Conservation (phyloP, 2,329 filamentous ascomycete species). For the Colletotrichum eleusines region DNA sequence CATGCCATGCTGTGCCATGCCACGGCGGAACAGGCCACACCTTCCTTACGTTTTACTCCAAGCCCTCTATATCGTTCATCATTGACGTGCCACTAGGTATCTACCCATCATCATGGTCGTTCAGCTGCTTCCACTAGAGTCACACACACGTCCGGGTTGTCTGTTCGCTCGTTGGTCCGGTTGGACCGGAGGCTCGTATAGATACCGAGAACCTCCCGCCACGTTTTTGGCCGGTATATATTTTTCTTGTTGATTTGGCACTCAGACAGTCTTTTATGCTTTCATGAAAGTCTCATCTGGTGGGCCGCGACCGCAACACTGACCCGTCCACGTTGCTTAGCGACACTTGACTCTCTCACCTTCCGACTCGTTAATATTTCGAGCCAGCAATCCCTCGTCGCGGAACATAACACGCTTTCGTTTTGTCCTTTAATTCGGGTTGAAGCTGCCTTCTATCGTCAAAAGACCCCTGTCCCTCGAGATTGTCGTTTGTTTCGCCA, state of each 20-base stretch:
- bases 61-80: slow-evolving; percentile 18
- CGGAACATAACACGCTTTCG: not conserved
- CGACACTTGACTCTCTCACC: not conserved
- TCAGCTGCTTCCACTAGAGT: slow-evolving; percentile 17
- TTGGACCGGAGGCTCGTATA: slow-evolving; percentile 33
- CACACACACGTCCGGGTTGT: slow-evolving; percentile 11
- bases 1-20: slow-evolving; percentile 34
- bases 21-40: slow-evolving; percentile 14
- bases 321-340: not conserved
- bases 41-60: not conserved
- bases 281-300: slow-evolving; percentile 14
- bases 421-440: not conserved
- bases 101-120: slow-evolving; percentile 11
- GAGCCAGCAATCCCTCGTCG: not conserved
- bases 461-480: not conserved
- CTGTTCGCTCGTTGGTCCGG: slow-evolving; percentile 22
- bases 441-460: not conserved
- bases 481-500: not conserved
- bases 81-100: slow-evolving; percentile 19
- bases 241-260: not conserved
- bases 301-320: slow-evolving; percentile 6
- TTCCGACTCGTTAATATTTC: not conserved
- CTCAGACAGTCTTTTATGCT: slow-evolving; percentile 3
- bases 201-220: slow-evolving; percentile 34
- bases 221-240: not conserved